Evolutionary conservation across 257 asterid species (phyloP), one percentile per base, ranked within the genome.

Genomic region (Osmanthus fragrans): DNA sequence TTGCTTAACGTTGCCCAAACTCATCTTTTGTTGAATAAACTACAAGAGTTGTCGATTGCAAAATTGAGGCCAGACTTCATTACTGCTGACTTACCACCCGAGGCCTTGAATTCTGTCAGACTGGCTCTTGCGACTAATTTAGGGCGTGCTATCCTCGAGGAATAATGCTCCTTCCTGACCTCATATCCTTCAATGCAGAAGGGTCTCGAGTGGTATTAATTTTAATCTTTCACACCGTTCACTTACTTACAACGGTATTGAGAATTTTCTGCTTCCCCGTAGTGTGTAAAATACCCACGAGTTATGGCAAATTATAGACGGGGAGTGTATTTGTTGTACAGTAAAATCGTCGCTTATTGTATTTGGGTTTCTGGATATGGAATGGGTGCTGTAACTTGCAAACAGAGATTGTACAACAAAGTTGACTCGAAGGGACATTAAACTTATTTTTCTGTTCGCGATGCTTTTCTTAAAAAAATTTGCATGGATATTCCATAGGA

Each of bases 111-210:
- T 75, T 86, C 96, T 1, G 92, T 93, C 73, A 84, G 99, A 70
- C 88, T 95, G 34, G 98, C 97, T 73, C 94, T 93, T 47, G 99
- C 94, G 42, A 84, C 92, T 78, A 95, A 91, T 58, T 86, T 91
- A 29, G 99, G 99, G 4, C 96, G 99, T 21, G 96, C 97, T 27
- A 82, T 90, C 74, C 99, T 95, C 0, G 89, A 92, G 13, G 97
- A 95, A 76, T 94, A 76, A 87, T 77, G 71, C 69, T 51, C 49
- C 45, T 66, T 15, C 27, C 64, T 76, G 6, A 63, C 68, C 33
- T 25, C 33, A 0, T 4, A 25, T 12, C 19, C 34, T 8, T 4
- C 69, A 63, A 23, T 7, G 27, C 27, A 21, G 23, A 58, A 21
- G 1, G 5, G 13, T 32, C 32, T 58, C 16, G 3, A 58, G 13